These are phyloP conservation scores for Skeletonema tropicum DNA, from an alignment of 108 stramenopile genomes.

Conservation along the genomic window DNA sequence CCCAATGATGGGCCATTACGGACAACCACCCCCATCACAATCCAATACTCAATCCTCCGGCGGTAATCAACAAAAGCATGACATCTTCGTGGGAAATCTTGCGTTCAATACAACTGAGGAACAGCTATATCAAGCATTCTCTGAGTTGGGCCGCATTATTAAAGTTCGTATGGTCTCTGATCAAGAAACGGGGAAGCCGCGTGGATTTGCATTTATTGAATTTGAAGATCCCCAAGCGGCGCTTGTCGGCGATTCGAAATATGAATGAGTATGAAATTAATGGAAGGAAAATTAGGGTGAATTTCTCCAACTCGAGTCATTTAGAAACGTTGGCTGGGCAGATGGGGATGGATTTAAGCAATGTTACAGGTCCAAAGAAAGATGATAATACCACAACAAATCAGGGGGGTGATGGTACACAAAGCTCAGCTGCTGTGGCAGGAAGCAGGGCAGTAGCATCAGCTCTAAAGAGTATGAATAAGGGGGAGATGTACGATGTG, in stretches of 20 bases:
- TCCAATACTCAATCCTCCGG: slow-evolving; percentile 1
- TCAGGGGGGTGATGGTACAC: slow-evolving; percentile 19
- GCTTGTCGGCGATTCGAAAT: slow-evolving; percentile 93
- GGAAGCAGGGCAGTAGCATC: slow-evolving; percentile 82
- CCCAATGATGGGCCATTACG: background rate
- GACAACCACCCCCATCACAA: background rate
- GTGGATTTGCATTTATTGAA: slow-evolving; percentile 97
- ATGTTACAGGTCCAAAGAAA: slow-evolving; percentile 18
- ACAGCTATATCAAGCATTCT: slow-evolving; percentile 85
- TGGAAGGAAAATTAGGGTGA: slow-evolving; percentile 90
- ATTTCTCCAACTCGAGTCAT: slow-evolving; percentile 91
- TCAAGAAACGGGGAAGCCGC: slow-evolving; percentile 91
- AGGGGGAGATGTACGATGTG: slow-evolving; percentile 93
- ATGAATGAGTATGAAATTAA: slow-evolving; percentile 97
- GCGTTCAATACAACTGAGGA: slow-evolving; percentile 95
- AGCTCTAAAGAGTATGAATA: slow-evolving; percentile 79
- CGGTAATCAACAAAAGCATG: slow-evolving; percentile 63
- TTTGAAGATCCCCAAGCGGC: slow-evolving; percentile 96
- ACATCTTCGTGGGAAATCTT: slow-evolving; percentile 92
- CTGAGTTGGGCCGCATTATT: slow-evolving; percentile 88
- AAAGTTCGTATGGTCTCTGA: slow-evolving; percentile 93
- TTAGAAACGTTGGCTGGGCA: slow-evolving; percentile 86
- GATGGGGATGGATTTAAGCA: slow-evolving; percentile 87
- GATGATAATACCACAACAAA: slow-evolving; percentile 15
- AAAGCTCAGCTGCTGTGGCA: slow-evolving; percentile 29